phyloP scores from a whole-genome alignment of 2,329 filamentous ascomycete genomes.

The Calonectria pteridis region DNA sequence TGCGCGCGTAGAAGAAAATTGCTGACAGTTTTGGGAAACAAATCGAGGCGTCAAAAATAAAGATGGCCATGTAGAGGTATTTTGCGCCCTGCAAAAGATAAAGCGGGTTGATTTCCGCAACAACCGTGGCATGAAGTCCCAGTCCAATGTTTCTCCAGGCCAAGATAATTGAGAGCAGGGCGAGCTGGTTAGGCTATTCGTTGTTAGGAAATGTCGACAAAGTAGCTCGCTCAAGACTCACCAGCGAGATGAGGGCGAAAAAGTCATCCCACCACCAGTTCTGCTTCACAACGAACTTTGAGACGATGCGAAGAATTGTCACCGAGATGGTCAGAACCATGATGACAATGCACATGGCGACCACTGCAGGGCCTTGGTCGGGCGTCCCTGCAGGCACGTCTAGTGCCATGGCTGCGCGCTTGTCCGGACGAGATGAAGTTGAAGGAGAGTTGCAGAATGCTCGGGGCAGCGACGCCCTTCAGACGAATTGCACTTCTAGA shows the following conservation, averaged over 20 bases:
- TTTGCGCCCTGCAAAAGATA: neutral
- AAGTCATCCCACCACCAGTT: conserved; percentile 11
- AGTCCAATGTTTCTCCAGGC: neutral
- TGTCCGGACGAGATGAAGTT: neutral
- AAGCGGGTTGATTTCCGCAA: neutral
- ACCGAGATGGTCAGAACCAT: neutral
- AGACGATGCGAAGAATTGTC: neutral
- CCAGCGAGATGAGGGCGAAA: conserved; percentile 1
- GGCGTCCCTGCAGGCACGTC: conserved; percentile 1
- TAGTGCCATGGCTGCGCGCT: neutral
- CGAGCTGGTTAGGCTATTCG: neutral
- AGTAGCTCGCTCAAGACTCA: neutral
- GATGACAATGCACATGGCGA: neutral
- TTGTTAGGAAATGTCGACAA: neutral
- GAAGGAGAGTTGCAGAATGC: neutral
- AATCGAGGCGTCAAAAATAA: neutral
- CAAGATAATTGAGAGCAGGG: neutral
- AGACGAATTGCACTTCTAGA: neutral
- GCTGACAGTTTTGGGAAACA: neutral
- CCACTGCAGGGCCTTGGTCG: neutral
- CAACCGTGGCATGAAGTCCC: neutral
- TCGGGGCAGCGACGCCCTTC: neutral
- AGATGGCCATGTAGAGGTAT: conserved; percentile 5
- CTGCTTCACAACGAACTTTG: neutral
- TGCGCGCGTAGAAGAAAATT: conserved; percentile 1